Base-by-base conservation (phyloP, 768 basidiomycete species). In the Boletales sp. region DNA sequence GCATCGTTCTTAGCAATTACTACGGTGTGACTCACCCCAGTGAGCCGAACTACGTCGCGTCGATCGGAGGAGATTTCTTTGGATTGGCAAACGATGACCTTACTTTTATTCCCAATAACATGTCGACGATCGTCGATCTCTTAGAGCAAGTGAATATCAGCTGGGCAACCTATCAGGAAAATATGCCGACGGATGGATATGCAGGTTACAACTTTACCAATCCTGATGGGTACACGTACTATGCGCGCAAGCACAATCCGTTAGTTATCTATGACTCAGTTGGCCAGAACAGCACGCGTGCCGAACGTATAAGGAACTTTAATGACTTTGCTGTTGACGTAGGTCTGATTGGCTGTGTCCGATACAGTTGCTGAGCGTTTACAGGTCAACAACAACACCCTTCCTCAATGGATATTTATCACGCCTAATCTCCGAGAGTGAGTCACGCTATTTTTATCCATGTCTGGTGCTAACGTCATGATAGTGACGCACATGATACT, bases 141-240 rank as follows among this genome's bases (percentile, higher is more conserved):
- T 66, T 86, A 30, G 84, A 85, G 15, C 77, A 79, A 56, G 25
- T 28, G 25, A 70, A 66, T 39, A 72, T 86, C 37, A 77, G 77
- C 7, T 86, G 84, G 83, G 76, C 74, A 0, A 69, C 76, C 15
- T 86, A 85, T 57, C 76, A 82, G 60, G 82, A 85, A 58, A 76
- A 74, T 51, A 71, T 83, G 74, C 80, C 81, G 2, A 61, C 60
- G 1, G 76, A 79, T 49, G 80, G 74, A 7, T 82, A 68, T 44
- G 51, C 61, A 14, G 77, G 68, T 2, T 77, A 67, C 60, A 69
- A 72, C 52, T 72, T 54, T 32, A 56, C 46, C 44, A 67, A 57
- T 46, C 34, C 53, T 33, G 61, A 62, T 40, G 60, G 60, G 15
- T 79, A 82, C 60, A 70, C 70, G 7, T 82, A 74, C 69, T 82